These are phyloP conservation scores for Scytalidium lignicola DNA, from an alignment of 2,329 filamentous ascomycete genomes.

Conservation along the genomic window DNA sequence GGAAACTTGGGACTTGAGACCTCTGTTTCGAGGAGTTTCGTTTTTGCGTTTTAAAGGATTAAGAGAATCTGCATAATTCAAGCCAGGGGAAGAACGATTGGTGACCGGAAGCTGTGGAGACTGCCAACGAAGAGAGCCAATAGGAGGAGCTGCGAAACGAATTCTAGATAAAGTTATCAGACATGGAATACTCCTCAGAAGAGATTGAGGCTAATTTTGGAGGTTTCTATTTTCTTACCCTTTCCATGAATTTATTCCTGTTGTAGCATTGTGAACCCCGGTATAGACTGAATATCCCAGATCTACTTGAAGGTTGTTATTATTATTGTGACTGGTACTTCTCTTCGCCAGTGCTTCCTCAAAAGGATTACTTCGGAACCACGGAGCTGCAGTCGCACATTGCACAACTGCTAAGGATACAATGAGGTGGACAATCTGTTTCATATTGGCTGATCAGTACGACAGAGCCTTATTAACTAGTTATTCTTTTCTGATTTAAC, in stretches of 20 bases:
- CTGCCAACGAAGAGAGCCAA: constrained; percentile 15
- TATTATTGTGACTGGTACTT: background rate
- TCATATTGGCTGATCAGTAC: background rate
- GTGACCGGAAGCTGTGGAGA: constrained; percentile 22
- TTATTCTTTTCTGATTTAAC: background rate
- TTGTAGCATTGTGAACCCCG: constrained; percentile 33
- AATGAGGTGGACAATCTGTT: background rate
- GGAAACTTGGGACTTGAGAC: no score
- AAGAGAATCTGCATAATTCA: no score
- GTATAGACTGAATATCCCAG: constrained; percentile 42
- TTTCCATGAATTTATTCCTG: constrained; percentile 38
- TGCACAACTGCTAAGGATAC: background rate
- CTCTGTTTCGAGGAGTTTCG: no score
- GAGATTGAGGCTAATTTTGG: background rate
- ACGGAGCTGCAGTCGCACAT: background rate
- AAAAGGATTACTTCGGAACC: background rate
- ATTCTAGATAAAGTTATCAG: background rate
- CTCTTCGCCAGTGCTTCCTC: background rate
- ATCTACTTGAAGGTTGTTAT: constrained; percentile 28
- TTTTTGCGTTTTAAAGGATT: no score
- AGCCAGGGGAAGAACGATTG: constrained; percentile 20
- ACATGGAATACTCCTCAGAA: background rate
- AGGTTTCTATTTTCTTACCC: constrained; percentile 30
- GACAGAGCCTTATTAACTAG: background rate
- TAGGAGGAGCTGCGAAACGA: constrained; percentile 1